Evolutionary conservation across 2,329 filamentous ascomycete genomes (phyloP), one percentile per base, ranked within the genome.

Genomic region (Zasmidium citrigriseum): DNA sequence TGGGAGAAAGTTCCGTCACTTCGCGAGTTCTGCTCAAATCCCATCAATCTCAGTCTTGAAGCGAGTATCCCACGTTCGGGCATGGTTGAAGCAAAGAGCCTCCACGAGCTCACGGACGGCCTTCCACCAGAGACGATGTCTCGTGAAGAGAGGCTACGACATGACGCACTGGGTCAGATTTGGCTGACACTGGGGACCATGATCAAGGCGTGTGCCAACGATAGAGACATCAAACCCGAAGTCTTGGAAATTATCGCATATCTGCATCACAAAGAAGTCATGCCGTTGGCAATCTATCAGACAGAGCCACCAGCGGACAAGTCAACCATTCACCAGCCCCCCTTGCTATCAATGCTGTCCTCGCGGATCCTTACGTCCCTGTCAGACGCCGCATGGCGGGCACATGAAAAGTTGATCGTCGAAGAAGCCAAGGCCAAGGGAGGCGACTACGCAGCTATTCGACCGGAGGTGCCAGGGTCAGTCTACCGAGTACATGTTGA

Each of bases 331-430:
- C 77, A 75, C 55, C 78, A 80, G 59, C 79, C 80, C 25, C 80
- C 80, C 3, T 76, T 77, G 4, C 70, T 82, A 2, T 76, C 79
- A 54, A 66, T 81, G 25, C 68, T 82, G 0, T 80, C 78, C 2
- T 76, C 77, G 3, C 74, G 76, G 18, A 82, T 82, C 29, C 65
- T 82, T 23, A 78, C 76, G 0, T 78, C 79, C 3, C 66, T 82
- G 29, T 80, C 80, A 3, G 80, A 82, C 67, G 80, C 80, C 2
- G 76, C 76, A 1, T 82, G 78, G 80, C 73, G 73, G 52, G 78
- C 77, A 5, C 78, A 79, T 51, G 78, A 81, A 64, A 67, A 68
- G 53, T 54, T 68, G 2, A 64, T 68, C 11, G 48, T 67, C 1
- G 68, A 70, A 41, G 63, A 68, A 46, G 64, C 68, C 10, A 58